A percentile compares a stretch with the other conserved stretches of the same genome.
phyloP scores from a whole-genome alignment of 2,329 filamentous ascomycete species.

The Paraphoma chrysanthemicola region DNA sequence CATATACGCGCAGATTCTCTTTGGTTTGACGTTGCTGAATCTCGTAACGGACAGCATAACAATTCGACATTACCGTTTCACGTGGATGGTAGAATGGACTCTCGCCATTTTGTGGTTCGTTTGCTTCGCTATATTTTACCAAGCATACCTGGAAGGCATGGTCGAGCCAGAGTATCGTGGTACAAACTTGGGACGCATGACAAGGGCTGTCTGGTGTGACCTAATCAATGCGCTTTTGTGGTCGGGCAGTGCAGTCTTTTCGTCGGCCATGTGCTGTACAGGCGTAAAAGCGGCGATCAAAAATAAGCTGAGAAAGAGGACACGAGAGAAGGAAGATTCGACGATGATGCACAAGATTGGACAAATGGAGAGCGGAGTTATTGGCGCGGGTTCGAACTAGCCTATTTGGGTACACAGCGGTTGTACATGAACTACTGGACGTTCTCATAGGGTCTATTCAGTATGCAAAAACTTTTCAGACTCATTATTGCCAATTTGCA shows the following conservation, averaged over 20 bases:
- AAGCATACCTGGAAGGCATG: constrained; percentile 10
- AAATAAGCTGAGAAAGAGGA: constrained; percentile 11
- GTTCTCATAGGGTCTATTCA: no score
- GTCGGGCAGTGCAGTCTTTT: constrained; percentile 30
- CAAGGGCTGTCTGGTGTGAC: constrained; percentile 29
- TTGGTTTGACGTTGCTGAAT: constrained; percentile 20
- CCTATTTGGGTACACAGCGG: no score
- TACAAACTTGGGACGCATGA: constrained; percentile 22
- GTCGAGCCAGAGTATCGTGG: constrained; percentile 9
- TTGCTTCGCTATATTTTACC: constrained; percentile 27
- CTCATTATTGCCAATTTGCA: no score
- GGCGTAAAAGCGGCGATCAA: constrained; percentile 25
- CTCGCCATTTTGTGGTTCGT: constrained; percentile 30
- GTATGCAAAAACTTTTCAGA: no score
- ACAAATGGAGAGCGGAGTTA: constrained; percentile 8
- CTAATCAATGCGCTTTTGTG: constrained; percentile 31
- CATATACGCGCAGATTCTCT: constrained; percentile 26
- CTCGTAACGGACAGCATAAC: constrained; percentile 25
- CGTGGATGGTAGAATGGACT: constrained; percentile 28
- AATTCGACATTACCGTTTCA: constrained; percentile 28
- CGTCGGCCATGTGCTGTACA: constrained; percentile 32
- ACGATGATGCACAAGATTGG: not conserved
- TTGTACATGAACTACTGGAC: no score
- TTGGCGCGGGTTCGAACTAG: not conserved
- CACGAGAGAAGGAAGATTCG: constrained; percentile 2